Evolutionary conservation across 805 yeast species (phyloP).

Genomic region (Yamadazyma takamatsuzukensis): DNA sequence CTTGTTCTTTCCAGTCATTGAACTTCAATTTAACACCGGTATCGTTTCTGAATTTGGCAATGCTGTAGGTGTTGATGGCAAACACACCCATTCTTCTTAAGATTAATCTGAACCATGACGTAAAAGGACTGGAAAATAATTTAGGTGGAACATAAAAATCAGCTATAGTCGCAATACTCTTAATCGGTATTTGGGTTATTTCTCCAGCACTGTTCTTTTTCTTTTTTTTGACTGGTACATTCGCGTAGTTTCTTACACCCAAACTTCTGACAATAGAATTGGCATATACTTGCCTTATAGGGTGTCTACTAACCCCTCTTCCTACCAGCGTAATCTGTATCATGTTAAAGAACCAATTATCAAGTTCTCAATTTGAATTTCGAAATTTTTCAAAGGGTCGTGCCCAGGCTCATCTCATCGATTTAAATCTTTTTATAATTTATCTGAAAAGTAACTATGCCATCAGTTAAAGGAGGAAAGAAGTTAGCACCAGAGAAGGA

Average conservation of each 20-base stretch:
- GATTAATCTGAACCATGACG: constrained; percentile 43
- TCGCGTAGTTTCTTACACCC: constrained; percentile 8
- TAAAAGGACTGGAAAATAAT: constrained; percentile 21
- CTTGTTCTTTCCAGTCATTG: constrained; percentile 84
- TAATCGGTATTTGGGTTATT: constrained; percentile 36
- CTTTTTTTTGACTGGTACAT: constrained; percentile 11
- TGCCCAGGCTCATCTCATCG: constrained; percentile 1
- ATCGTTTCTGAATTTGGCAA: constrained; percentile 44
- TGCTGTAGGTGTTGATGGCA: constrained; percentile 60
- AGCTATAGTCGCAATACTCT: constrained; percentile 37
- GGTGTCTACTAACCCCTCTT: too few species aligned
- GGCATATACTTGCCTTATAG: not conserved
- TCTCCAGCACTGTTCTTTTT: constrained; percentile 19
- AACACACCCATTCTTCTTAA: constrained; percentile 63
- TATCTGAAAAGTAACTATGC: too few species aligned
- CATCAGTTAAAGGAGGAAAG: constrained; percentile 33
- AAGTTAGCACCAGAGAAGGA: constrained; percentile 88
- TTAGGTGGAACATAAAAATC: constrained; percentile 43
- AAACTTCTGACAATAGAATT: not conserved
- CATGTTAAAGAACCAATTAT: too few species aligned
- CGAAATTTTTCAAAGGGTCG: constrained; percentile 4
- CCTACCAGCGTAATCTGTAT: too few species aligned
- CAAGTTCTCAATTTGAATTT: not conserved
- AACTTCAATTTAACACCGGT: constrained; percentile 46
- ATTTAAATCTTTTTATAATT: too few species aligned